These are phyloP conservation scores for Carex myosuroides DNA, from an alignment of 176 grass and related monocot species.

Conservation along the genomic window DNA sequence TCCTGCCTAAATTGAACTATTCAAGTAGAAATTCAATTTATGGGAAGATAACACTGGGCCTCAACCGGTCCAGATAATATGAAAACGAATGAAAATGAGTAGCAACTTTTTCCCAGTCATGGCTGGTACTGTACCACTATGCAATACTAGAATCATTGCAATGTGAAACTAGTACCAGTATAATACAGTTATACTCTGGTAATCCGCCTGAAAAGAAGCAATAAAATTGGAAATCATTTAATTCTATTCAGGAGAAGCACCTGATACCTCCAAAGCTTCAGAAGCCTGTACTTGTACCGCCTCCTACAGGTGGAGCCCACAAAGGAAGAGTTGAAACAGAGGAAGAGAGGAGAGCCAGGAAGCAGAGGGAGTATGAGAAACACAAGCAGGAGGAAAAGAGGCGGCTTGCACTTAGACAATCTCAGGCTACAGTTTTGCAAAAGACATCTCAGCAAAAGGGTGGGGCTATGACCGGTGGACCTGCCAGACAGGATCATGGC, in stretches of 20 bases:
- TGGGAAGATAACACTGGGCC: neutral
- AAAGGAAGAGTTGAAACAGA: slow-evolving; percentile 53
- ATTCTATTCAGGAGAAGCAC: neutral
- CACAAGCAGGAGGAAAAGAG: slow-evolving; percentile 69
- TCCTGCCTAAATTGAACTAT: neutral
- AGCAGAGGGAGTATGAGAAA: slow-evolving; percentile 78
- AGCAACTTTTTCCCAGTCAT: neutral
- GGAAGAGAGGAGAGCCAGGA: slow-evolving; percentile 57
- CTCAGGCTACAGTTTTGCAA: slow-evolving; percentile 75
- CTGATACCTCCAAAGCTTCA: neutral
- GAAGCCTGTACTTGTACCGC: slow-evolving; percentile 17
- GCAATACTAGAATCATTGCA: neutral
- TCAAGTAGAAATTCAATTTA: neutral
- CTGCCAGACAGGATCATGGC: neutral
- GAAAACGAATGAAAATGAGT: neutral
- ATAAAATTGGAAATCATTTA: neutral
- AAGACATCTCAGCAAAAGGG: slow-evolving; percentile 52
- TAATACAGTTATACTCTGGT: neutral
- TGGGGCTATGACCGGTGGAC: neutral
- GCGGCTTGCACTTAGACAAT: slow-evolving; percentile 62
- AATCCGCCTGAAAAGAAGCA: neutral
- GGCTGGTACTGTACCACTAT: neutral
- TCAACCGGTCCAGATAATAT: neutral
- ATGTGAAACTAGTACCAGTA: neutral
- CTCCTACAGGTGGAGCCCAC: slow-evolving; percentile 30